phyloP scores from a whole-genome alignment of 2,329 filamentous ascomycete species.

The Akanthomyces dipterigenus region DNA sequence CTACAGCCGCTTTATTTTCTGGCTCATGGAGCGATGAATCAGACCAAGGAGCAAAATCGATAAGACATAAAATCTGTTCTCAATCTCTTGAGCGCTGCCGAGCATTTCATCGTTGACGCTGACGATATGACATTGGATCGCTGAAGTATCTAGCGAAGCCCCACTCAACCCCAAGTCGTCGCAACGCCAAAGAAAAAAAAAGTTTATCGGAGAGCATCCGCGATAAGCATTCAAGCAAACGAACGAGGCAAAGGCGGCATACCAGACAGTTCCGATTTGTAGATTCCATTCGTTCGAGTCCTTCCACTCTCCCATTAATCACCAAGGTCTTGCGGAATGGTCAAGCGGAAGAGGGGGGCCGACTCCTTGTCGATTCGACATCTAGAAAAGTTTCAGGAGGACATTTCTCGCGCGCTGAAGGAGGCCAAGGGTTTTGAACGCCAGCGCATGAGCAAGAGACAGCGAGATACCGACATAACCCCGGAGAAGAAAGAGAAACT shows the following conservation, averaged over 20 bases:
- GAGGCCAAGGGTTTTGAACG: constrained; percentile 69
- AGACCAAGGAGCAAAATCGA: too few species aligned
- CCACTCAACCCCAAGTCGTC: neutral
- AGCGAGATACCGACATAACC: constrained; percentile 39
- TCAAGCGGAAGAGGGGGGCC: constrained; percentile 49
- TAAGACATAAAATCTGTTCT: too few species aligned
- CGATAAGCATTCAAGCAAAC: neutral
- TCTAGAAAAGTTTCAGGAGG: constrained; percentile 49
- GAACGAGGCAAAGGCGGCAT: neutral
- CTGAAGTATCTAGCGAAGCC: neutral
- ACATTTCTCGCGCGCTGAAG: constrained; percentile 62
- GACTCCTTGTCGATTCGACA: constrained; percentile 41
- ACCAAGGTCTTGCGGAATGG: constrained; percentile 26
- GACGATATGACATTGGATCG: neutral
- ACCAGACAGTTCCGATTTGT: neutral
- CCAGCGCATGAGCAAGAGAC: constrained; percentile 62
- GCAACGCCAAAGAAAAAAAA: neutral
- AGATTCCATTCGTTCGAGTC: too few species aligned
- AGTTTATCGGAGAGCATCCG: neutral
- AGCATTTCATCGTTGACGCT: too few species aligned
- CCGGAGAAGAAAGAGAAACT: constrained; percentile 51
- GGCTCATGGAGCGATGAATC: too few species aligned
- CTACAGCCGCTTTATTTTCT: too few species aligned
- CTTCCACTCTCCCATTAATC: too few species aligned
- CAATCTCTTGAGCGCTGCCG: too few species aligned